These are phyloP conservation scores for Metschnikowia similis DNA, from an alignment of 805 yeast genomes.

Conservation along the genomic window DNA sequence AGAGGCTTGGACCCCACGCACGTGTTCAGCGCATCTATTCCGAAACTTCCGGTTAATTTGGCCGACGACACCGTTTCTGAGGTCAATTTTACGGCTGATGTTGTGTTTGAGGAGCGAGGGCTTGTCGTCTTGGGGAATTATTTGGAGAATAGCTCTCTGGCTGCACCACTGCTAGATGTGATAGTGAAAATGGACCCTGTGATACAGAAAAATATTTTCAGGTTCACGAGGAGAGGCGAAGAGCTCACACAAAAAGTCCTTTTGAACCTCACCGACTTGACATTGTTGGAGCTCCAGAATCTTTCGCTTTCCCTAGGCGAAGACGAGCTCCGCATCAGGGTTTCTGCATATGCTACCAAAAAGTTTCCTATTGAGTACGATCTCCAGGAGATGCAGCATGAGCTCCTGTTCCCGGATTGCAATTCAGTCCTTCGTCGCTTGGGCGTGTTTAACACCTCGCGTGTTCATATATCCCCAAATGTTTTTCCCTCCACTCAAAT, in stretches of 20 bases:
- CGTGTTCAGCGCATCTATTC: slow-evolving; percentile 23
- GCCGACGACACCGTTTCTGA: slow-evolving; percentile 18
- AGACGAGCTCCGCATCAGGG: neutral
- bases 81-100: slow-evolving; percentile 22
- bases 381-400: slow-evolving; percentile 25
- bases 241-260: neutral
- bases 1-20: slow-evolving; percentile 15
- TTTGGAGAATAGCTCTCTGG: neutral
- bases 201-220: neutral
- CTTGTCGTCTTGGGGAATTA: neutral
- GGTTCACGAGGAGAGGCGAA: neutral
- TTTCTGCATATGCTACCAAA: neutral
- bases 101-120: slow-evolving; percentile 12
- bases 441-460: slow-evolving; percentile 22
- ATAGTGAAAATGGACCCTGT: slow-evolving; percentile 1
- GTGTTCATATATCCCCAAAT: slow-evolving; percentile 15
- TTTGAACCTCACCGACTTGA: neutral
- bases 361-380: slow-evolving; percentile 4
- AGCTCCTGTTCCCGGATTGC: slow-evolving; percentile 26
- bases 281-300: neutral
- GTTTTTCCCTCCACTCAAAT: slow-evolving; percentile 15
- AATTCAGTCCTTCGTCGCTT: slow-evolving; percentile 14
- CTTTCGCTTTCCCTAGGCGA: neutral
- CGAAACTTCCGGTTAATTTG: slow-evolving; percentile 21
- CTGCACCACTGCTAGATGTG: neutral